These are phyloP conservation scores for Linanthus parryae DNA, from an alignment of 148 eudicot species.

Conservation along the genomic window DNA sequence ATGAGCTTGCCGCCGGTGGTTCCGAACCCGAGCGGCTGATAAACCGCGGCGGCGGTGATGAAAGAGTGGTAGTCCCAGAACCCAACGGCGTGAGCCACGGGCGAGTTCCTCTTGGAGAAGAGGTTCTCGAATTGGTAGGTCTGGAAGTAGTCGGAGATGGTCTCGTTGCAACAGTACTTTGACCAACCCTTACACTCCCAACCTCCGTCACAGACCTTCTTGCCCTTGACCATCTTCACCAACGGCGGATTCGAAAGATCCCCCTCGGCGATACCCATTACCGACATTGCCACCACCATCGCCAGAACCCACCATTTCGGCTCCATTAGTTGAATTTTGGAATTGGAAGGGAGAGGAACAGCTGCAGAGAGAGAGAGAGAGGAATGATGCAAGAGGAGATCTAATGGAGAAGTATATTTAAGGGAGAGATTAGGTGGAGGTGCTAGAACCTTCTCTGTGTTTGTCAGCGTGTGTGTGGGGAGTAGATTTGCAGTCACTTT, in stretches of 20 bases:
- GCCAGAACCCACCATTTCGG: too few species aligned
- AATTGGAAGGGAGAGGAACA: too few species aligned
- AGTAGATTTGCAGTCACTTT: too few species aligned
- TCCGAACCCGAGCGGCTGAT: conserved; percentile 73
- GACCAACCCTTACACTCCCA: conserved; percentile 78
- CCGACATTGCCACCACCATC: conserved; percentile 3
- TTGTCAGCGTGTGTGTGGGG: too few species aligned
- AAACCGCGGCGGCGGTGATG: conserved; percentile 48
- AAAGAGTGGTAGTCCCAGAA: conserved; percentile 87
- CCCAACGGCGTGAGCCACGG: conserved; percentile 77
- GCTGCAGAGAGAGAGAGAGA: too few species aligned
- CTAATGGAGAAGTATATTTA: too few species aligned
- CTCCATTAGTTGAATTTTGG: too few species aligned
- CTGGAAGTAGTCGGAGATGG: conserved; percentile 74
- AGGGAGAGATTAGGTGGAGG: too few species aligned
- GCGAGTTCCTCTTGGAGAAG: conserved; percentile 70
- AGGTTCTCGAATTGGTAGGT: conserved; percentile 76
- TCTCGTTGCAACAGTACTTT: conserved; percentile 60
- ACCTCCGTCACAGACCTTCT: conserved; percentile 50
- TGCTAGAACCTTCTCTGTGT: too few species aligned
- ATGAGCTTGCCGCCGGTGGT: conserved; percentile 63
- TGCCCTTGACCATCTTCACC: conserved; percentile 56
- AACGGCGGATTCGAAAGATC: conserved; percentile 25
- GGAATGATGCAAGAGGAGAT: too few species aligned
- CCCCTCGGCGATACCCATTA: conserved; percentile 6